A percentile compares a stretch with the other conserved stretches of the same genome.
These are phyloP conservation scores for Tuber umbilicatum DNA, from an alignment of 495 filamentous ascomycete genomes.

Conservation along the genomic window DNA sequence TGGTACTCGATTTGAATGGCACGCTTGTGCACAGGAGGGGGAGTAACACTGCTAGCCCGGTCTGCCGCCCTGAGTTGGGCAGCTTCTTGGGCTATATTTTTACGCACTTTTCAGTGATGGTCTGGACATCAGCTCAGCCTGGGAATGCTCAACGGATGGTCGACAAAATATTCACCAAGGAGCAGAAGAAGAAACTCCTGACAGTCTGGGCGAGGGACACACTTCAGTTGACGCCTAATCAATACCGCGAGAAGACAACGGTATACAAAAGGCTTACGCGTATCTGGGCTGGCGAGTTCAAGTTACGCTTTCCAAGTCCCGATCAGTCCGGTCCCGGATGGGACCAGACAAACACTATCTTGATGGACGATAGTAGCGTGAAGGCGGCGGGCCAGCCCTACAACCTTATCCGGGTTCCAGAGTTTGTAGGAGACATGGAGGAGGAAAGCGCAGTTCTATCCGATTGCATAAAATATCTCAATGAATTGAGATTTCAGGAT, in stretches of 20 bases:
- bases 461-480: conserved; percentile 43
- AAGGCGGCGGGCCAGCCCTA: conserved; percentile 78
- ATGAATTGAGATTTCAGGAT: conserved; percentile 42
- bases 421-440: conserved; percentile 52
- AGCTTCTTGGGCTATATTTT: conserved; percentile 64
- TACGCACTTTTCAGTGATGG: conserved; percentile 64
- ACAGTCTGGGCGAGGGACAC: conserved; percentile 76
- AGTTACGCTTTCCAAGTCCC: conserved; percentile 47
- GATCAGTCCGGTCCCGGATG: conserved; percentile 45
- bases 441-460: conserved; percentile 8
- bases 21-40: conserved; percentile 67
- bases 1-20: conserved; percentile 90
- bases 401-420: conserved; percentile 74
- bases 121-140: conserved; percentile 82
- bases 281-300: conserved; percentile 61
- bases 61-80: conserved; percentile 55
- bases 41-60: conserved; percentile 19
- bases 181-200: conserved; percentile 49
- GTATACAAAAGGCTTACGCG: conserved; percentile 76
- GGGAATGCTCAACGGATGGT: conserved; percentile 62
- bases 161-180: conserved; percentile 47
- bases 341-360: conserved; percentile 77
- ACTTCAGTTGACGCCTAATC: conserved; percentile 56
- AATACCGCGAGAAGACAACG: conserved; percentile 66
- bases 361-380: conserved; percentile 74